Percentiles rank a stretch among this genome's conserved stretches.
Evolutionary conservation across 1,284 basidiomycete species (phyloP).

Genomic region (Ceraceosorus bombacis): DNA sequence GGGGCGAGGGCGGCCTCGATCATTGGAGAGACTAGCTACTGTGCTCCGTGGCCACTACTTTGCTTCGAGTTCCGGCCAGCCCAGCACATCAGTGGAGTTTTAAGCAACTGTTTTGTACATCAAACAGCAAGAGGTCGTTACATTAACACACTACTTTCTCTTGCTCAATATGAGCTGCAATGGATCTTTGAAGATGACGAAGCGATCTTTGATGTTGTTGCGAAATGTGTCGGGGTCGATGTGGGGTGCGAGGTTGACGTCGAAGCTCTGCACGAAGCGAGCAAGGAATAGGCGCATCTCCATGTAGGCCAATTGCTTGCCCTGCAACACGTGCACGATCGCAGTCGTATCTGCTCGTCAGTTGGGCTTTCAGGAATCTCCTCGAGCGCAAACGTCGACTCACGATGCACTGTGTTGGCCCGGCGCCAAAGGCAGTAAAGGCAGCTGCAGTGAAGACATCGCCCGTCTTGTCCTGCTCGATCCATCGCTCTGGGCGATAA

Average conservation of each 20-base stretch:
- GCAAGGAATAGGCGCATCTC: constrained; percentile 11
- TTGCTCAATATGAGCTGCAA: too few relatives aligned
- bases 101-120: too few relatives aligned
- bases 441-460: not conserved
- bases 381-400: not conserved
- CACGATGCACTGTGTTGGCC: constrained; percentile 8
- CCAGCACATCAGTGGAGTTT: too few relatives aligned
- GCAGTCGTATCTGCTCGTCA: too few relatives aligned
- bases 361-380: too few relatives aligned
- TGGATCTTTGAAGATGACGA: not conserved
- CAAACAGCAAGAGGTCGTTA: too few relatives aligned
- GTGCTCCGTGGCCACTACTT: too few relatives aligned
- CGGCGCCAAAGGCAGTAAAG: constrained; percentile 7
- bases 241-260: not conserved
- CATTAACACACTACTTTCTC: too few relatives aligned
- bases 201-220: constrained; percentile 7
- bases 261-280: not conserved
- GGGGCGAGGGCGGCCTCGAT: too few relatives aligned
- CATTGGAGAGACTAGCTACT: too few relatives aligned
- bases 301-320: constrained; percentile 1
- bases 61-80: too few relatives aligned
- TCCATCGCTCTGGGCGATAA: constrained; percentile 7
- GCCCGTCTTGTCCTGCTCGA: not conserved
- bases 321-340: too few relatives aligned
- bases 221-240: constrained; percentile 2